Percentiles rank a stretch among this genome's conserved stretches.
Evolutionary conservation across 116 monocot genomes (phyloP).

Genomic region (Papilionanthe hybrid): DNA sequence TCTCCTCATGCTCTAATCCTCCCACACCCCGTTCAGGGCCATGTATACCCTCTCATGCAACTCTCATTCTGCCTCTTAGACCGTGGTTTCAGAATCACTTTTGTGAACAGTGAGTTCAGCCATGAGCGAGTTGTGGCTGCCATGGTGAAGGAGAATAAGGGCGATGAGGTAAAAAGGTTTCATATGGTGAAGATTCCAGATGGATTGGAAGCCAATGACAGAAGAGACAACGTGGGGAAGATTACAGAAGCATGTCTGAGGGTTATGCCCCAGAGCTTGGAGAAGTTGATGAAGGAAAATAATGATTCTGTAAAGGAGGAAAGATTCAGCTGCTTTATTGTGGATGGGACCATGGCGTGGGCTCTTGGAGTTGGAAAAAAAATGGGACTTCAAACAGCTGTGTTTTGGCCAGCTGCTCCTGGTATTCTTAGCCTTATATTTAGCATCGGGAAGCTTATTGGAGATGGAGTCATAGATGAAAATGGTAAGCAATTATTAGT

Average conservation of each 20-base stretch:
- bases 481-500: slow-evolving; percentile 16
- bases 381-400: slow-evolving; percentile 11
- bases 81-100: slow-evolving; percentile 33
- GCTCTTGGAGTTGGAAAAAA: slow-evolving; percentile 16
- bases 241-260: neutral
- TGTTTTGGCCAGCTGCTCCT: slow-evolving; percentile 18
- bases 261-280: slow-evolving; percentile 10
- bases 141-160: neutral
- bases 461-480: slow-evolving; percentile 19
- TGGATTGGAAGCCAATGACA: slow-evolving; percentile 12
- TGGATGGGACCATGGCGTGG: slow-evolving; percentile 31
- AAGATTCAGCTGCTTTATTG: slow-evolving; percentile 22
- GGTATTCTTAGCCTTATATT: neutral
- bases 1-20: slow-evolving; percentile 18
- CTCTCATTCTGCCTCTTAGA: slow-evolving; percentile 35
- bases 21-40: slow-evolving; percentile 40
- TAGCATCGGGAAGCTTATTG: slow-evolving; percentile 17
- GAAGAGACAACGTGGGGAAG: slow-evolving; percentile 15
- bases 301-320: neutral
- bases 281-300: slow-evolving; percentile 18
- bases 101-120: slow-evolving; percentile 39
- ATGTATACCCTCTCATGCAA: slow-evolving; percentile 33
- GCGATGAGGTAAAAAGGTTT: neutral
- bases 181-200: neutral
- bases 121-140: slow-evolving; percentile 12